Conservation (phyloP, 805 yeast genomes). For the Candida qinlingensis region DNA sequence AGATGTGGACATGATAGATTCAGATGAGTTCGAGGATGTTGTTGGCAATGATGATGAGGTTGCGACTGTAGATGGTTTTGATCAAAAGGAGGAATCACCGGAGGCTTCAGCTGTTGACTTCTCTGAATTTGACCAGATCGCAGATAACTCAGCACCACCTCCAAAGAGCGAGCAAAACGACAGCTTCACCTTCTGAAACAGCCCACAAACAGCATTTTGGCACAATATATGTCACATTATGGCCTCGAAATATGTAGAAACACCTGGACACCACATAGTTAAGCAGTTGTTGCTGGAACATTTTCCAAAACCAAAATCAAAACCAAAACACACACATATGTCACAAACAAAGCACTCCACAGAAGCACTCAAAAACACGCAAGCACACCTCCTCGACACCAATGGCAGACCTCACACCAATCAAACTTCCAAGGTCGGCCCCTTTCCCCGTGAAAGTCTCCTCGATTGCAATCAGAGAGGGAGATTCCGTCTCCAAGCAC, state of each 20-base stretch:
- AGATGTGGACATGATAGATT: not conserved
- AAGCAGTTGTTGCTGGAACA: too few relatives aligned
- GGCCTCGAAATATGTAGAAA: too few relatives aligned
- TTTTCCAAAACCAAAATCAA: too few relatives aligned
- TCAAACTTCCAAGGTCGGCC: conserved; percentile 20
- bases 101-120: not conserved
- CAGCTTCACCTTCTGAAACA: too few relatives aligned
- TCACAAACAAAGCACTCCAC: not conserved
- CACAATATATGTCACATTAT: too few relatives aligned
- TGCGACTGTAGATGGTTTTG: not conserved
- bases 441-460: conserved; percentile 38
- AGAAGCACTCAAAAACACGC: not conserved
- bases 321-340: too few relatives aligned
- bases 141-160: not conserved
- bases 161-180: too few relatives aligned
- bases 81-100: not conserved
- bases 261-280: too few relatives aligned
- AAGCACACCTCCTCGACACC: not conserved
- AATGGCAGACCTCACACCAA: conserved; percentile 20
- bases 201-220: too few relatives aligned
- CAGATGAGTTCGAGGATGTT: not conserved
- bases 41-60: not conserved
- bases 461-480: conserved; percentile 27
- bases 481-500: conserved; percentile 32
- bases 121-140: not conserved